phyloP scores from a whole-genome alignment of 2,329 filamentous ascomycete genomes.

The Xylariaceae sp. region DNA sequence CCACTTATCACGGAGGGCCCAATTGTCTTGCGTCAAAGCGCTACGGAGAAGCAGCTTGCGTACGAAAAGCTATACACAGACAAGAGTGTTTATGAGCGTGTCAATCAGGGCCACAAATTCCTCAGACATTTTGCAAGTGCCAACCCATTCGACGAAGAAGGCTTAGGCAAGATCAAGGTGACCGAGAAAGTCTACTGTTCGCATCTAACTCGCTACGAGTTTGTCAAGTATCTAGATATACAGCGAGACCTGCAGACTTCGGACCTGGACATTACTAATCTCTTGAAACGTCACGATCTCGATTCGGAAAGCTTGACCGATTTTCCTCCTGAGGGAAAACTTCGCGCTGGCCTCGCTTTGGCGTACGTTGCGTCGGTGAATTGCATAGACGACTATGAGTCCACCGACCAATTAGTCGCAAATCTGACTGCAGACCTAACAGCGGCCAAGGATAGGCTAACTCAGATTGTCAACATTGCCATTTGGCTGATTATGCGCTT shows the following conservation, averaged over 20 bases:
- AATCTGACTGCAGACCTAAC: neutral
- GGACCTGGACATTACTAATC: constrained; percentile 26
- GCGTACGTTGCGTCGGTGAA: constrained; percentile 13
- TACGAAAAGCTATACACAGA: constrained; percentile 34
- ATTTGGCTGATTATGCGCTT: constrained; percentile 16
- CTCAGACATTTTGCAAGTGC: constrained; percentile 29
- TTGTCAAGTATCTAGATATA: constrained; percentile 26
- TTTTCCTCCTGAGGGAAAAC: constrained; percentile 1
- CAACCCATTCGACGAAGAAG: constrained; percentile 29
- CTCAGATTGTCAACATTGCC: constrained; percentile 5
- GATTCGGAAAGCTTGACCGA: neutral
- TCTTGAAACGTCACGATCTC: constrained; percentile 5
- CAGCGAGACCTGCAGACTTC: constrained; percentile 29
- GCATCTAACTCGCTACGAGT: constrained; percentile 22
- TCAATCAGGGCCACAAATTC: constrained; percentile 32
- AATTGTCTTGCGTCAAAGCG: constrained; percentile 24
- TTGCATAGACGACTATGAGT: neutral
- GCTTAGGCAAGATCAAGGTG: constrained; percentile 21
- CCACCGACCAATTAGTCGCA: neutral
- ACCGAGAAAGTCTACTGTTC: constrained; percentile 26
- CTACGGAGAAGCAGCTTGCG: constrained; percentile 32
- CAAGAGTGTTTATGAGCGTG: constrained; percentile 32
- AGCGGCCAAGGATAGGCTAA: constrained; percentile 1
- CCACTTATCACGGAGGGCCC: constrained; percentile 35
- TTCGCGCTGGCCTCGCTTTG: constrained; percentile 12